Base-by-base conservation (phyloP, 2,329 filamentous ascomycete genomes). In the Coniochaeta pulveracea region DNA sequence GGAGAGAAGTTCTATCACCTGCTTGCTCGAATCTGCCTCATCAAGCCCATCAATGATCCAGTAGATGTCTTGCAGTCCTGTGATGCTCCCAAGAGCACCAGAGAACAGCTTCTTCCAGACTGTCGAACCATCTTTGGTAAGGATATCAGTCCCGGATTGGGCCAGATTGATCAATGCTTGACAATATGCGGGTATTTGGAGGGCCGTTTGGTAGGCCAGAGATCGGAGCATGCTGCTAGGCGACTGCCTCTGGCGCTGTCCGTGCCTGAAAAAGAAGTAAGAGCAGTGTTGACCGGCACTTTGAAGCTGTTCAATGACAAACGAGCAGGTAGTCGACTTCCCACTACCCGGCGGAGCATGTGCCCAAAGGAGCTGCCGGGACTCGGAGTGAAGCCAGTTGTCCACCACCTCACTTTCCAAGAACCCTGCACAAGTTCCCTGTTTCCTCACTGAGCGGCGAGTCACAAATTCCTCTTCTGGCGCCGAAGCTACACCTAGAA, bases 191-290 rank as follows among this genome's bases (percentile, higher is more conserved):
- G 34, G 26, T n/a, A 33, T 19, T 3, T 34, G 31, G 11, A 15
- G 10, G 2, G 40, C 40, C 16, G 37, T 37, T 18, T 43, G 40
- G n/a, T 39, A 38, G 3, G 39, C 37, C 11, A 38, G 3, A 7
- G 36, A 41, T 10, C 39, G 36, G 9, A 43, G 30, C 38, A 43
- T 37, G 18, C 36, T 34, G 22, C n/a, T 25, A 5, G 41, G 19
- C 16, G 34, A 32, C 8, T 37, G 33, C 26, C 41, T 41, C 14
- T 33, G 23, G 10, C n/a, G 22, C 19, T 41, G 34, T 15, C 33
- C 33, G 18, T 39, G 32, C 24, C 36, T 40, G 11, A 41, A 39
- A 25, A 43, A 41, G 27, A 26, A 41, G 17, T 39, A 43, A 7
- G n/a, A 24, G 10, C 37, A 43, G n/a, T n/a, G n/a, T n/a, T n/a